Conservation (phyloP, 2,329 filamentous ascomycete species). For the Thelonectria rubi region DNA sequence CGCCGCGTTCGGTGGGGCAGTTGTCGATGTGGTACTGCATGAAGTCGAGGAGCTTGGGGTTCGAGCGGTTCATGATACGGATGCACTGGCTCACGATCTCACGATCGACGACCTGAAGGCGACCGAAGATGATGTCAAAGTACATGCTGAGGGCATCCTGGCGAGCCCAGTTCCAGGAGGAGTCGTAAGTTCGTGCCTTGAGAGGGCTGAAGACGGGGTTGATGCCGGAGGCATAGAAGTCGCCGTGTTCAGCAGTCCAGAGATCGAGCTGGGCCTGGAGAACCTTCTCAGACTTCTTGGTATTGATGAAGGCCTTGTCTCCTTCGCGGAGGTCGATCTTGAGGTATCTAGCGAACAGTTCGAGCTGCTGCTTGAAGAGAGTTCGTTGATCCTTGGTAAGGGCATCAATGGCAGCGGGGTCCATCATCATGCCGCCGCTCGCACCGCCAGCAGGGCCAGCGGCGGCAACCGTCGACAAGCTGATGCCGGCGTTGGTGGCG, state of each 20-base stretch:
- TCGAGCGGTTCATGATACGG: constrained; percentile 98
- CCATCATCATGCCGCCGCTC: constrained; percentile 97
- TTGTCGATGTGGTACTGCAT: constrained; percentile 99
- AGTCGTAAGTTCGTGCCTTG: constrained; percentile 96
- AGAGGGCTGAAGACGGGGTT: constrained; percentile 92
- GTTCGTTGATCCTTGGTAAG: constrained; percentile 96
- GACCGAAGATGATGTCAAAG: constrained; percentile 98
- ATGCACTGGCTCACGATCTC: constrained; percentile 99
- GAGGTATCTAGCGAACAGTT: constrained; percentile 92
- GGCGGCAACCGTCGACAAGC: constrained; percentile 77
- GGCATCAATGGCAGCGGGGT: constrained; percentile 94
- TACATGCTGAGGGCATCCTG: constrained; percentile 99
- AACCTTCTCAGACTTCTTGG: constrained; percentile 84
- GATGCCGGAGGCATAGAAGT: constrained; percentile 94
- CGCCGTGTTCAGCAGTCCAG: constrained; percentile 94
- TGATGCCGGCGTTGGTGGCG: constrained; percentile 83
- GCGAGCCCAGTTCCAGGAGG: constrained; percentile 98
- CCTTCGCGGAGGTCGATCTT: constrained; percentile 98
- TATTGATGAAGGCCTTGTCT: constrained; percentile 88
- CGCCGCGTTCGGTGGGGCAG: constrained; percentile 93
- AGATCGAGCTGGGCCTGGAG: constrained; percentile 94
- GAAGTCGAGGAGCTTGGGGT: constrained; percentile 93
- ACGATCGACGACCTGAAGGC: constrained; percentile 90
- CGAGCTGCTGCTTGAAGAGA: constrained; percentile 97
- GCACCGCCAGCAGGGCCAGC: constrained; percentile 76